Evolutionary conservation across 2,329 filamentous ascomycete species (phyloP), one percentile per base, ranked within the genome.

Genomic region (Aspergillus niger): DNA sequence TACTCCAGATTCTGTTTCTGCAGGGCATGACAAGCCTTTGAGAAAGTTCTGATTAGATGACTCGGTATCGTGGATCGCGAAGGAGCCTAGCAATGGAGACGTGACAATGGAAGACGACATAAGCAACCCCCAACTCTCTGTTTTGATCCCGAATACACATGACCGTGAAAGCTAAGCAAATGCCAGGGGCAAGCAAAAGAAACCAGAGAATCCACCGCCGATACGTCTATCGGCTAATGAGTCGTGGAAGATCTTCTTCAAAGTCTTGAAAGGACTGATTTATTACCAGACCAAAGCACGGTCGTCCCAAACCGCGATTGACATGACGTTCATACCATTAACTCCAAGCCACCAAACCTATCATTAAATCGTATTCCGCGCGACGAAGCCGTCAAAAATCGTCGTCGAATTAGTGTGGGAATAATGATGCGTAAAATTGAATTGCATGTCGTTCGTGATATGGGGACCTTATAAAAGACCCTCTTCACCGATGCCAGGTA

Each of bases 401-500:
- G 67, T 70, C 66, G 69, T 69, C 65, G 67, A 65, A 70, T 67
- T 67, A 66, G 56, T 65, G 65, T 60, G 64, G 65, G 55, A 62
- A 69, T 66, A 67, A 69, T 68, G 53, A 58, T 62, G 62, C 65
- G 62, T 54, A 55, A 58, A 20, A 57, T 58, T 56, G 44, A 30
- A 53, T 36, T 41, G 47, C 51, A 24, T 55, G 36, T 57, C 48
- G 28, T 50, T 53, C 13, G 47, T 24, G 54, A 57, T 26, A 26
- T 39, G 30, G 22, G 11, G 11, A 17, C 11, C 55, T 55, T 63
- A 77, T 65, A 77, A 59, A 49, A 78, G 73, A 49, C 76, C 76
- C 67, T 79, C 76, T 65, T 79, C 77, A 60, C 77, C 77, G 63
- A 79, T 79, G 62, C 79, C 78, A 63, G 78, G 77, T 70, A 80